phyloP scores from a whole-genome alignment of 352 stramenopile species.

The Globisporangium acanthophoron region DNA sequence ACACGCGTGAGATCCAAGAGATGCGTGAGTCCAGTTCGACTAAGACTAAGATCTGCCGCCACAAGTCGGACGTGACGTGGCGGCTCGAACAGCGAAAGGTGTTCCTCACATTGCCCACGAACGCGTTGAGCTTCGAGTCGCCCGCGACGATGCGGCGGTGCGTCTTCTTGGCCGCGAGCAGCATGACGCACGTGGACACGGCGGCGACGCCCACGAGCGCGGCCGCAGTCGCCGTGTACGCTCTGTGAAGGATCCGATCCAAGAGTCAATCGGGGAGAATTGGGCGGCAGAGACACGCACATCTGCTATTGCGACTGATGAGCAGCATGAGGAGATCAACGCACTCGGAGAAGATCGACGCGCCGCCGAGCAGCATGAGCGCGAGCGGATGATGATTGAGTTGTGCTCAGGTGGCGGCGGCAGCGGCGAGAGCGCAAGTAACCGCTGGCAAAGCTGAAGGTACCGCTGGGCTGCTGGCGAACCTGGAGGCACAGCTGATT shows the following conservation, averaged over 20 bases:
- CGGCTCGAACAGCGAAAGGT: neutral
- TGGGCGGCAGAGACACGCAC: neutral
- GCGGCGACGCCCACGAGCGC: constrained; percentile 2
- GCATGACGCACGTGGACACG: constrained; percentile 5
- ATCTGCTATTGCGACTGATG: neutral
- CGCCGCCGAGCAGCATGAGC: neutral
- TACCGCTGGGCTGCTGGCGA: too few species aligned
- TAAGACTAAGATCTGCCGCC: neutral
- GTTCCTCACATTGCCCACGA: constrained; percentile 3
- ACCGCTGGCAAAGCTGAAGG: too few species aligned
- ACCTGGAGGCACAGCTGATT: too few species aligned
- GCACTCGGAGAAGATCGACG: neutral
- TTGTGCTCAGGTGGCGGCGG: too few species aligned
- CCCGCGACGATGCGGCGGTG: constrained; percentile 13
- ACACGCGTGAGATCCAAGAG: neutral
- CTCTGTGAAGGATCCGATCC: neutral
- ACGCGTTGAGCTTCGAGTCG: constrained; percentile 12
- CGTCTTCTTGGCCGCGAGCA: constrained; percentile 2
- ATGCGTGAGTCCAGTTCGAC: neutral
- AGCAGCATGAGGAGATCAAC: neutral
- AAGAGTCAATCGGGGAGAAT: neutral
- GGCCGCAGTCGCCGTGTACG: constrained; percentile 1
- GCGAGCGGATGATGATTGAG: neutral
- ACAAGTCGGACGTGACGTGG: too few species aligned
- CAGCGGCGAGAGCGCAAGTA: too few species aligned